A percentile compares a stretch with the other conserved stretches of the same genome.
phyloP scores from a whole-genome alignment of 2,329 filamentous ascomycete genomes.

The Pseudogymnoascus sp. region DNA sequence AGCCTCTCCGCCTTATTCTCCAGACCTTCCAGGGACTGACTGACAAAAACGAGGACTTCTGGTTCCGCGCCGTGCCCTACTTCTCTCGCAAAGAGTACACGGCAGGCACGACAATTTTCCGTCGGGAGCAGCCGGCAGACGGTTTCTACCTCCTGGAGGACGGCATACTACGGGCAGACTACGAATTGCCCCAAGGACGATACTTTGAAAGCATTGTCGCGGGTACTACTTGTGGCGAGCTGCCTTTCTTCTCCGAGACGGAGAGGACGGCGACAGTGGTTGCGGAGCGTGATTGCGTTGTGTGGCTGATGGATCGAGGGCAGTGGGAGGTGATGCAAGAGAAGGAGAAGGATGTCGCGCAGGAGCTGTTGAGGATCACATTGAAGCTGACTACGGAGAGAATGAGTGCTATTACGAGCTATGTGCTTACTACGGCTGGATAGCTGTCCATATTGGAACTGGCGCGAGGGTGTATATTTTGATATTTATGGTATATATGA shows the following conservation, averaged over 20 bases:
- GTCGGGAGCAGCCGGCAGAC: slow-evolving; percentile 64
- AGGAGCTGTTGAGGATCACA: slow-evolving; percentile 78
- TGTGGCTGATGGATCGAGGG: slow-evolving; percentile 70
- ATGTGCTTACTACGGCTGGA: slow-evolving; percentile 37
- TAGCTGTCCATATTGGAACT: slow-evolving; percentile 15
- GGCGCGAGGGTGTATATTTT: neutral
- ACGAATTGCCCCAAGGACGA: slow-evolving; percentile 79
- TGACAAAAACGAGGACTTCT: slow-evolving; percentile 85
- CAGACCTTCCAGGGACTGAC: slow-evolving; percentile 92
- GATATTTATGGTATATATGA: neutral
- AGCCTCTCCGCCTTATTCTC: slow-evolving; percentile 83
- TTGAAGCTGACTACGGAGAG: slow-evolving; percentile 90
- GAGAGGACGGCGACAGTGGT: slow-evolving; percentile 72
- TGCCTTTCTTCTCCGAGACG: slow-evolving; percentile 94
- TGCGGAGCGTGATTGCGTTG: slow-evolving; percentile 72
- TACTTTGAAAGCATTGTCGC: slow-evolving; percentile 89
- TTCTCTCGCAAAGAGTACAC: slow-evolving; percentile 63
- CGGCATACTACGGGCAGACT: slow-evolving; percentile 83
- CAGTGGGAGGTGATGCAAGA: slow-evolving; percentile 67
- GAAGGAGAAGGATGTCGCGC: slow-evolving; percentile 67
- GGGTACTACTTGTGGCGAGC: slow-evolving; percentile 88
- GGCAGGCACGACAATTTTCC: slow-evolving; percentile 68
- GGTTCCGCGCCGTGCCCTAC: slow-evolving; percentile 72
- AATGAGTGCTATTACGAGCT: slow-evolving; percentile 64
- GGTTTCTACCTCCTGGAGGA: slow-evolving; percentile 88